Percentiles rank a stretch among this genome's conserved stretches.
Evolutionary conservation across 176 grass and related monocot genomes (phyloP).

Genomic region (Oryza meyeriana): DNA sequence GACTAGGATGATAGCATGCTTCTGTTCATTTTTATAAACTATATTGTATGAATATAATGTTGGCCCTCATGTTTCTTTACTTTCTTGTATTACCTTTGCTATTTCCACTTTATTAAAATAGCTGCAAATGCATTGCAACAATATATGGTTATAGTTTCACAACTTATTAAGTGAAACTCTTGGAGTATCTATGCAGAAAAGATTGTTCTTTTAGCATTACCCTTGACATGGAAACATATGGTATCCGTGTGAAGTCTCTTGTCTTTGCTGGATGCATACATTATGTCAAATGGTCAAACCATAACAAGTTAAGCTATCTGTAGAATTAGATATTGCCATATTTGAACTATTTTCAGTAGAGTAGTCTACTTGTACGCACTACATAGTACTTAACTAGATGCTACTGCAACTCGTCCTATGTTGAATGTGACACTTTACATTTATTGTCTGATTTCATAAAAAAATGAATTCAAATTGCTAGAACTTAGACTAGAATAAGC

Average conservation of each 20-base stretch:
- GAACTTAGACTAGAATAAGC: not conserved
- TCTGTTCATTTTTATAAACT: not conserved
- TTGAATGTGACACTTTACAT: not conserved
- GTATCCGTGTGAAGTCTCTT: conserved; percentile 1
- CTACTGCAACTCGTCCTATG: not conserved
- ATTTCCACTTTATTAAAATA: conserved; percentile 1
- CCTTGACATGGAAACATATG: not conserved
- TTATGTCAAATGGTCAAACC: conserved; percentile 30
- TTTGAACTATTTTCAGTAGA: not conserved
- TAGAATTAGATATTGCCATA: not conserved
- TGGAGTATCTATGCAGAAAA: not conserved
- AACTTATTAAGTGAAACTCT: not conserved
- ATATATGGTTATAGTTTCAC: not conserved
- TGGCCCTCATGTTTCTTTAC: not conserved
- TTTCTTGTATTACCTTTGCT: not conserved
- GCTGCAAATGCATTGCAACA: not conserved
- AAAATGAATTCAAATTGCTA: not conserved
- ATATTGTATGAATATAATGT: not conserved
- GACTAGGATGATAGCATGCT: not conserved
- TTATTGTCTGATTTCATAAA: not conserved
- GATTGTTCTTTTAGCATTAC: conserved; percentile 17
- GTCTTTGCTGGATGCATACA: conserved; percentile 36
- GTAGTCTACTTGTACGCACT: conserved; percentile 18
- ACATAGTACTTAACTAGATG: not conserved
- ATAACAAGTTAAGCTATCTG: conserved; percentile 7